These are phyloP conservation scores for Coprinopsis marcescibilis DNA, from an alignment of 768 basidiomycete genomes.

Conservation along the genomic window DNA sequence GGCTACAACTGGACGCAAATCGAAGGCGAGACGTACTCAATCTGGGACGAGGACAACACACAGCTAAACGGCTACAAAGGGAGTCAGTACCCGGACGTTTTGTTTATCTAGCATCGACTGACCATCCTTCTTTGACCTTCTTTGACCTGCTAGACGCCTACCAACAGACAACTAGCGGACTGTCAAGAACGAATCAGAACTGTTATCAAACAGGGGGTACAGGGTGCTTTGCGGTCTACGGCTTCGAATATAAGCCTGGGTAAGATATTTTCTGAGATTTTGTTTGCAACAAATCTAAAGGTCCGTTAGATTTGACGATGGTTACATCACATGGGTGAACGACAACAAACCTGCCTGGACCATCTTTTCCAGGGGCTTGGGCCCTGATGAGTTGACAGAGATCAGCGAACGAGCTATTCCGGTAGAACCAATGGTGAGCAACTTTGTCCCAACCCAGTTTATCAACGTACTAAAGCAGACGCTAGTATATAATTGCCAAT, in stretches of 20 bases:
- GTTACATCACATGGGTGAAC: constrained; percentile 75
- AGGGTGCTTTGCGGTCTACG: constrained; percentile 31
- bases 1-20: too few species aligned
- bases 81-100: too few species aligned
- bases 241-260: constrained; percentile 49
- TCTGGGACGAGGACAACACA: too few species aligned
- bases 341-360: constrained; percentile 62
- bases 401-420: constrained; percentile 57
- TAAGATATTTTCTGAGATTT: constrained; percentile 12
- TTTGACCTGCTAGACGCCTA: too few species aligned
- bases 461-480: neutral
- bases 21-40: too few species aligned
- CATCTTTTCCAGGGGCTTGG: constrained; percentile 51
- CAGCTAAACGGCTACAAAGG: too few species aligned
- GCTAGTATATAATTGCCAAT: constrained; percentile 64
- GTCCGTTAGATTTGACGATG: constrained; percentile 25
- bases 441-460: constrained; percentile 24
- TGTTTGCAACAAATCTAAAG: neutral
- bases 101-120: too few species aligned
- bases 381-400: constrained; percentile 42
- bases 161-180: constrained; percentile 2
- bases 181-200: constrained; percentile 40
- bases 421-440: constrained; percentile 63
- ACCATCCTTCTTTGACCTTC: too few species aligned
- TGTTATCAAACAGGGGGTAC: constrained; percentile 51